Evolutionary conservation across 2,329 filamentous ascomycete species (phyloP).

Genomic region (Aspergillus versicolor): DNA sequence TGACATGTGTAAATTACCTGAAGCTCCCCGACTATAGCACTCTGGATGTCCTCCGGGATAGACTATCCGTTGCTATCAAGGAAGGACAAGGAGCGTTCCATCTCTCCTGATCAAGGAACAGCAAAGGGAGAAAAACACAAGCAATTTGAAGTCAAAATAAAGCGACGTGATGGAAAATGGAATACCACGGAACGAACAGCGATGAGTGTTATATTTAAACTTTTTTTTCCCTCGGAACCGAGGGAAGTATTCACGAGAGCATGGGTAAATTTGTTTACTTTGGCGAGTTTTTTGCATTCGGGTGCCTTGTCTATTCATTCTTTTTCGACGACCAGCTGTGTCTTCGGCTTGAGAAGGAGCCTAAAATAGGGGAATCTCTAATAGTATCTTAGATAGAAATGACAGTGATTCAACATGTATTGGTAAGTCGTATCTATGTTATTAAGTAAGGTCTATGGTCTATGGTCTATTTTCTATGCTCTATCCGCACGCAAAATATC

Average conservation of each 20-base stretch:
- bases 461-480: constrained; percentile 3
- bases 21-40: constrained; percentile 93
- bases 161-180: neutral
- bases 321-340: constrained; percentile 9
- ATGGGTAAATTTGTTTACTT: constrained; percentile 16
- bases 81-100: constrained; percentile 99
- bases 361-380: constrained; percentile 7
- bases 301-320: constrained; percentile 7
- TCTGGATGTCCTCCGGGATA: constrained; percentile 72
- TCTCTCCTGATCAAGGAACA: constrained; percentile 60
- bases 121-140: neutral
- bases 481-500: neutral
- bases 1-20: constrained; percentile 99
- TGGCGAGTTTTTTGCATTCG: constrained; percentile 15
- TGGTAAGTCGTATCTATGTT: constrained; percentile 1
- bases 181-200: neutral
- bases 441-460: constrained; percentile 1
- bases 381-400: constrained; percentile 22
- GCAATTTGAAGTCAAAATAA: neutral
- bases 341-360: constrained; percentile 18
- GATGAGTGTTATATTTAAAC: constrained; percentile 10
- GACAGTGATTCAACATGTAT: neutral
- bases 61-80: constrained; percentile 80
- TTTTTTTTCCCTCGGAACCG: constrained; percentile 11
- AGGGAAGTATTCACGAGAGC: constrained; percentile 15